Evolutionary conservation across 352 stramenopile species (phyloP), one percentile per base, ranked within the genome.

Genomic region (Globisporangium sylvaticum): DNA sequence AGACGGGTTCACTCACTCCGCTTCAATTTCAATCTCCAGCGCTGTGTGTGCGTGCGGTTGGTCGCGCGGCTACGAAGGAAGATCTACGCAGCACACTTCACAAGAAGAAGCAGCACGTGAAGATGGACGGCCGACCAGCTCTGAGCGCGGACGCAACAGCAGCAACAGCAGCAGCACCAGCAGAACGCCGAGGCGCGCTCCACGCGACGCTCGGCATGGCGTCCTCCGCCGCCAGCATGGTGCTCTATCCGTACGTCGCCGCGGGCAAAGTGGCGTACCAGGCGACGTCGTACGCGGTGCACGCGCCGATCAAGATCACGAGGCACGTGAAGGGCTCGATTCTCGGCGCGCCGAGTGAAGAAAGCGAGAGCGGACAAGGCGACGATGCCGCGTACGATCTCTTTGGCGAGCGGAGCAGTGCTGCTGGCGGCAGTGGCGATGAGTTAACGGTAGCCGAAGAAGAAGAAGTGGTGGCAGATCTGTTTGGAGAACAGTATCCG

Each of bases 211-310:
- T 92, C 5, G 74, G 71, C 31, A 71, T 90, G 22, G 83, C 83
- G 60, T 84, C 78, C 1, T 78, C 70, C 3, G 81, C 83, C 6
- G 83, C 83, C n/a, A 88, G 66, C 60, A 66, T 90, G 22, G 75
- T 89, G 74, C 68, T 92, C 5, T 77, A 77, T 25, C 84, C 84
- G 55, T 91, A 89, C 71, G 71, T 90, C 7, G 69, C 78, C 15
- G 84, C 83, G 1, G 81, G 83, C 32, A 86, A 81, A 69, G 83
- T 64, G 15, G 83, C 77, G 46, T 81, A 84, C 32, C 71, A 84
- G 15, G 84, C 78, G 12, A 90, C 82, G 67, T 81, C 79, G 12
- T 80, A 79, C 60, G 84, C 78, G 0, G 80, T 90, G 6, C 67
- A 81, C 2, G 84, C 81, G 27, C 82, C 84, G 18, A 75, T 89